Percentiles rank a stretch among this genome's conserved stretches.
Evolutionary conservation across 1,139 yeast genomes (phyloP).

Genomic region (Geotrichum restrictum): DNA sequence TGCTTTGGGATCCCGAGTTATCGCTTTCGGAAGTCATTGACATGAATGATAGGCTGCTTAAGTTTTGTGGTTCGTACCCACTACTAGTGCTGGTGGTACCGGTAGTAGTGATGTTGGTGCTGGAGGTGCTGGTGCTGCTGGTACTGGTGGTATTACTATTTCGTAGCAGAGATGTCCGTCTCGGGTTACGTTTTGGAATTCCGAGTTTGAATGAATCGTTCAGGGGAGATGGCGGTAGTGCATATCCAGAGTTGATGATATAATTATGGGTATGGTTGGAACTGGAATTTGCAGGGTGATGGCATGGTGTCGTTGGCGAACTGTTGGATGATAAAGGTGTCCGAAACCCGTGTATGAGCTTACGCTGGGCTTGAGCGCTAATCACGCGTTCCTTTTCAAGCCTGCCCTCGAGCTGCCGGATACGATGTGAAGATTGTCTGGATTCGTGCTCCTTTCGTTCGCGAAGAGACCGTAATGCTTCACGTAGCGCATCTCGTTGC

Average conservation of each 20-base stretch:
- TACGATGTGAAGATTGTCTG: slow-evolving; percentile 33
- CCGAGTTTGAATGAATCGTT: not conserved
- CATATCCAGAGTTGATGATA: too few relatives aligned
- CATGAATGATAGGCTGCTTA: too few relatives aligned
- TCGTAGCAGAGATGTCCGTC: too few relatives aligned
- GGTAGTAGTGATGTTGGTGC: too few relatives aligned
- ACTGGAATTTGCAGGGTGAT: not conserved
- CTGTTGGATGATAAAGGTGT: not conserved
- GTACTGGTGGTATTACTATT: too few relatives aligned
- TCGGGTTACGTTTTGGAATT: not conserved
- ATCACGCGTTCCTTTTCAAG: slow-evolving; percentile 30
- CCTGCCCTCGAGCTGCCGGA: slow-evolving; percentile 33
- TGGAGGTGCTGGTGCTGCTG: too few relatives aligned
- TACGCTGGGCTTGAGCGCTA: slow-evolving; percentile 30
- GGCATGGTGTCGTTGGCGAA: not conserved
- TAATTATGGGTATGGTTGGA: not conserved
- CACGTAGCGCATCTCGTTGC: slow-evolving; percentile 46
- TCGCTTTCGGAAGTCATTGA: too few relatives aligned
- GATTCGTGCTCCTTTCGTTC: slow-evolving; percentile 41
- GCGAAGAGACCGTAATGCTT: slow-evolving; percentile 39
- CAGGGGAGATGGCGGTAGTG: not conserved
- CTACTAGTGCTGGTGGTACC: too few relatives aligned
- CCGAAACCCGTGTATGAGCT: slow-evolving; percentile 20
- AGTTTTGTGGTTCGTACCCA: too few relatives aligned
- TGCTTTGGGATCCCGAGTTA: too few relatives aligned